Conservation (phyloP, 345 rosid genomes). For the Noccaea bulbosa region DNA sequence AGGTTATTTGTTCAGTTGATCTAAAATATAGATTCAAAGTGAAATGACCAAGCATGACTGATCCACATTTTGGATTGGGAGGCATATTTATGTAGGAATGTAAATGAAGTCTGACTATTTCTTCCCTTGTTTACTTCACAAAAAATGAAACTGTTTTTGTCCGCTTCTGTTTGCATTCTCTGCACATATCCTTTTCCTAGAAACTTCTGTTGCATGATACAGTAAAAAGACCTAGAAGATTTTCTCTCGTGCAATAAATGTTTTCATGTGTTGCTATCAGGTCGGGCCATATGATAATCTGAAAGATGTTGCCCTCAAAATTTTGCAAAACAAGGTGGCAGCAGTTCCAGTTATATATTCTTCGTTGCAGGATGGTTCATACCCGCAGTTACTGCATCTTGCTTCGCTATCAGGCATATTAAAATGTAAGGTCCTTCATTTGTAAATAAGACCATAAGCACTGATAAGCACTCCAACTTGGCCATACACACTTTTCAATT, state of each 20-base stretch:
- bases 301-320: constrained; percentile 80
- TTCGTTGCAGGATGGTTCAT: constrained; percentile 59
- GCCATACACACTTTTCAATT: constrained; percentile 2
- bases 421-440: constrained; percentile 62
- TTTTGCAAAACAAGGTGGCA: constrained; percentile 80
- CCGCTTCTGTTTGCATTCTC: constrained; percentile 17
- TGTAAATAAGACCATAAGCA: constrained; percentile 21
- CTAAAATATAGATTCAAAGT: background rate
- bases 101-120: constrained; percentile 8
- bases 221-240: constrained; percentile 9
- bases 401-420: constrained; percentile 93
- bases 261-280: constrained; percentile 50
- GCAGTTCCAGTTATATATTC: constrained; percentile 76
- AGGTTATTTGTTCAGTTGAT: constrained; percentile 1
- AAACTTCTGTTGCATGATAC: constrained; percentile 24
- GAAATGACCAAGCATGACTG: constrained; percentile 20
- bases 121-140: constrained; percentile 15
- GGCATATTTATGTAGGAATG: constrained; percentile 2
- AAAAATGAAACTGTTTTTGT: background rate
- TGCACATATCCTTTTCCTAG: constrained; percentile 15
- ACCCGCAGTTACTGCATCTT: constrained; percentile 85
- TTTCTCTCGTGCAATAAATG: constrained; percentile 29
- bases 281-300: constrained; percentile 88
- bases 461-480: constrained; percentile 15
- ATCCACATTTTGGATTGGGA: constrained; percentile 24